A percentile compares a stretch with the other conserved stretches of the same genome.
Conservation (phyloP, 305 asterid species). For the Fraxinus ornus region DNA sequence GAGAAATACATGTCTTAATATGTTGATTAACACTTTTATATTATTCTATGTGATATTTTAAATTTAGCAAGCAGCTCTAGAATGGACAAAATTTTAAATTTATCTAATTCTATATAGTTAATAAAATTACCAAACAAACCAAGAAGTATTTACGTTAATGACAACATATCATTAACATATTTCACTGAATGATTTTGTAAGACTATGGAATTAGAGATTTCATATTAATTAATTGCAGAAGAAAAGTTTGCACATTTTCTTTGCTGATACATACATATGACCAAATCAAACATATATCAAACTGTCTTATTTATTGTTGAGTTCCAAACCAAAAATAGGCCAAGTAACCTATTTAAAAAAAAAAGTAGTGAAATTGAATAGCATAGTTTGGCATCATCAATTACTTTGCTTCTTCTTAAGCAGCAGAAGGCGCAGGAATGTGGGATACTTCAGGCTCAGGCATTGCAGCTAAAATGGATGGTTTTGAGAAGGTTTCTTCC, state of each 20-base stretch:
- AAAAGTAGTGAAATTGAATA: background rate
- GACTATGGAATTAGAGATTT: background rate
- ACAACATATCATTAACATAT: background rate
- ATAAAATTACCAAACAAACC: background rate
- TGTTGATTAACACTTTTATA: too few relatives aligned
- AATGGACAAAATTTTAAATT: too few relatives aligned
- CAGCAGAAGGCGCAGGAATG: constrained; percentile 57
- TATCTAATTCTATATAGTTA: too few relatives aligned
- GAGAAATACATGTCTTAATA: too few relatives aligned
- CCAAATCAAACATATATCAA: constrained; percentile 16
- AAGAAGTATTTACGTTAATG: background rate
- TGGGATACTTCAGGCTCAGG: constrained; percentile 49
- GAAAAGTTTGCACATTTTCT: constrained; percentile 8
- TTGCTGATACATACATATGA: background rate
- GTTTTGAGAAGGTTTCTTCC: constrained; percentile 29
- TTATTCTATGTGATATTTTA: too few relatives aligned
- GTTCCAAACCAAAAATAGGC: constrained; percentile 24
- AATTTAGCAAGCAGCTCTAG: too few relatives aligned
- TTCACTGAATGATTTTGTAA: background rate
- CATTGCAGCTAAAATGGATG: constrained; percentile 39
- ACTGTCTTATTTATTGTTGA: constrained; percentile 17
- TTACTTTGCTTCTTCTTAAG: constrained; percentile 19
- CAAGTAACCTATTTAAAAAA: constrained; percentile 12
- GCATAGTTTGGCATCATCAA: background rate
- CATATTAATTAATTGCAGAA: constrained; percentile 9